Conservation (phyloP, 2,329 filamentous ascomycete species). For the Spiromastix sp. region DNA sequence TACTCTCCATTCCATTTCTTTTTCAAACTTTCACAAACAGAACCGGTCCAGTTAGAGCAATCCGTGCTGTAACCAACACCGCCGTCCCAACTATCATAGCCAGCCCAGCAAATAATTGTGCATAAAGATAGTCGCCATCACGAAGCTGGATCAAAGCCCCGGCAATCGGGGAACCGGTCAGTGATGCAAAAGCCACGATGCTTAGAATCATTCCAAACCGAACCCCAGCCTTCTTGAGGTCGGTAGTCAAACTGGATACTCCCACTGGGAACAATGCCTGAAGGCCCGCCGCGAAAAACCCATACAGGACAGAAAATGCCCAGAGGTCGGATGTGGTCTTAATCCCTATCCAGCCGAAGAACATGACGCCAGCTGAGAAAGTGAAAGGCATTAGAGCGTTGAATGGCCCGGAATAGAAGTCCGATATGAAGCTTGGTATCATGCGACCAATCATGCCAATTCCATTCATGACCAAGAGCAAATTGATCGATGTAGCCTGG, state of each 20-base stretch:
- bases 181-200: constrained; percentile 42
- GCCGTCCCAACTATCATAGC: constrained; percentile 34
- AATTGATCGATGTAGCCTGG: constrained; percentile 42
- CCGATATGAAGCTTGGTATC: constrained; percentile 48
- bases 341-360: constrained; percentile 52
- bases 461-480: constrained; percentile 57
- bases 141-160: constrained; percentile 40
- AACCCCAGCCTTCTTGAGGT: constrained; percentile 44
- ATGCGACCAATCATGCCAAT: constrained; percentile 49
- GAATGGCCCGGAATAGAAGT: constrained; percentile 46
- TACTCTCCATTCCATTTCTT: too few relatives aligned
- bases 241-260: constrained; percentile 43
- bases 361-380: constrained; percentile 30
- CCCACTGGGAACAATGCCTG: constrained; percentile 58
- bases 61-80: constrained; percentile 32
- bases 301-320: constrained; percentile 53
- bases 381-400: constrained; percentile 49
- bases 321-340: constrained; percentile 43
- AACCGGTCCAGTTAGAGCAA: constrained; percentile 27
- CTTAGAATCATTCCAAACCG: constrained; percentile 48
- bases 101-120: constrained; percentile 42
- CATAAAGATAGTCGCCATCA: constrained; percentile 38
- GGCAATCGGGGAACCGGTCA: constrained; percentile 46
- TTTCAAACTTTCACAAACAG: constrained; percentile 25
- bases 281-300: constrained; percentile 52